Evolutionary conservation across 1,139 yeast genomes (phyloP).

Genomic region (Scheffersomyces illinoinensis): DNA sequence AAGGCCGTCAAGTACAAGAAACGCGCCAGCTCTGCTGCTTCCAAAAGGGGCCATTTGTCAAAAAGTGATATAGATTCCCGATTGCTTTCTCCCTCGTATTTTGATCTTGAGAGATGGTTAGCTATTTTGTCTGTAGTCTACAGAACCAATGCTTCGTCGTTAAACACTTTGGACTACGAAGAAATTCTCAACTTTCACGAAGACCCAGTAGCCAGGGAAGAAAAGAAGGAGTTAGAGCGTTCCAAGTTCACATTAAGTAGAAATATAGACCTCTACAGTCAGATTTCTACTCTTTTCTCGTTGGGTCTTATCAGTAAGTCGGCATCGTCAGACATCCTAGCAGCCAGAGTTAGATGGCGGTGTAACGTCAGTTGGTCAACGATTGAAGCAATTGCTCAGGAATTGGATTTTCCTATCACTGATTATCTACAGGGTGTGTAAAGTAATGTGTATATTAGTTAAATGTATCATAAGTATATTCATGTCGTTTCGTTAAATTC

Average conservation of each 20-base stretch:
- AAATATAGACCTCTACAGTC: slow-evolving; percentile 53
- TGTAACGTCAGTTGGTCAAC: slow-evolving; percentile 58
- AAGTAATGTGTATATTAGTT: slow-evolving; percentile 1
- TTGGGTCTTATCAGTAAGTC: slow-evolving; percentile 54
- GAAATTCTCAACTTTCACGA: slow-evolving; percentile 28
- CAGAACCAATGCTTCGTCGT: slow-evolving; percentile 35
- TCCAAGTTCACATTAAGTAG: slow-evolving; percentile 35
- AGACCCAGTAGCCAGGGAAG: slow-evolving; percentile 30
- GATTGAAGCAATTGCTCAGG: slow-evolving; percentile 50
- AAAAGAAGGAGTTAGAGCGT: slow-evolving; percentile 32
- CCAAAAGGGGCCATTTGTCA: slow-evolving; percentile 36
- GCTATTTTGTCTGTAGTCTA: slow-evolving; percentile 66
- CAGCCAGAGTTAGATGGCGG: slow-evolving; percentile 65
- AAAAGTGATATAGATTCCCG: slow-evolving; percentile 52
- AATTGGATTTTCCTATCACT: slow-evolving; percentile 54
- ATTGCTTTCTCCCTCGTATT: slow-evolving; percentile 58
- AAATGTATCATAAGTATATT: neutral
- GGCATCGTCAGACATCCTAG: slow-evolving; percentile 56
- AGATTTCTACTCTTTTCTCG: slow-evolving; percentile 60
- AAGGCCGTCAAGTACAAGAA: slow-evolving; percentile 48
- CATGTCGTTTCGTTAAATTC: slow-evolving; percentile 16
- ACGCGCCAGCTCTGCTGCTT: slow-evolving; percentile 25
- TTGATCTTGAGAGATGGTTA: slow-evolving; percentile 66
- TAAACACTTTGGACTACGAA: slow-evolving; percentile 24
- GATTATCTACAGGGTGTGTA: slow-evolving; percentile 31